These are phyloP conservation scores for Curvularia lunata DNA, from an alignment of 2,329 filamentous ascomycete species.

Conservation along the genomic window DNA sequence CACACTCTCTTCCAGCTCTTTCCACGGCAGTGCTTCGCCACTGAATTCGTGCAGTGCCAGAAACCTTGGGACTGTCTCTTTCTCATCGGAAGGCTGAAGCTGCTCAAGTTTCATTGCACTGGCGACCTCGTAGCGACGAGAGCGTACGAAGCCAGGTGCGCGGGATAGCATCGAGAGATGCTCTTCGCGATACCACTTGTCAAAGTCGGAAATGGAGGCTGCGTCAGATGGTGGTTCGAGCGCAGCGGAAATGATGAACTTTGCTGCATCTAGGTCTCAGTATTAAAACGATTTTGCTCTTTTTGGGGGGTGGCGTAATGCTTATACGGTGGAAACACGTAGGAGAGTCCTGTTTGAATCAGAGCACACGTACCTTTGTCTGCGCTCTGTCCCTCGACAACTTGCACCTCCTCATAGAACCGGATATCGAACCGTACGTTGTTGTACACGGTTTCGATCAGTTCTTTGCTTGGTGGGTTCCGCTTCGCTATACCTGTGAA, in stretches of 20 bases:
- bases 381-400: not conserved
- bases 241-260: constrained; percentile 23
- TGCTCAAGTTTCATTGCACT: constrained; percentile 27
- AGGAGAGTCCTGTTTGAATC: not conserved
- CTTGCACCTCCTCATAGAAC: constrained; percentile 30
- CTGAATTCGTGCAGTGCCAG: constrained; percentile 36
- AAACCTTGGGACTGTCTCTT: constrained; percentile 20
- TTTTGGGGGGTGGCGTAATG: too few relatives aligned
- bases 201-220: constrained; percentile 21
- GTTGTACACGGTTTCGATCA: constrained; percentile 33
- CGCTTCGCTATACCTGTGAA: constrained; percentile 36
- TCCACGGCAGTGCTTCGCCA: constrained; percentile 25
- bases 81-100: constrained; percentile 22
- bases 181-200: constrained; percentile 32
- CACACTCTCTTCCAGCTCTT: constrained; percentile 22
- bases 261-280: constrained; percentile 7
- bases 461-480: constrained; percentile 22
- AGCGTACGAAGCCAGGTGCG: constrained; percentile 27
- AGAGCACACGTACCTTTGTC: not conserved
- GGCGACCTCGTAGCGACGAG: constrained; percentile 27
- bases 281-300: not conserved
- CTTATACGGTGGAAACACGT: not conserved
- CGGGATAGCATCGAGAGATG: constrained; percentile 19
- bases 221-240: constrained; percentile 13
- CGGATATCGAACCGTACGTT: constrained; percentile 37